phyloP scores from a whole-genome alignment of 345 rosid genomes.

The Hevea brasiliensis region DNA sequence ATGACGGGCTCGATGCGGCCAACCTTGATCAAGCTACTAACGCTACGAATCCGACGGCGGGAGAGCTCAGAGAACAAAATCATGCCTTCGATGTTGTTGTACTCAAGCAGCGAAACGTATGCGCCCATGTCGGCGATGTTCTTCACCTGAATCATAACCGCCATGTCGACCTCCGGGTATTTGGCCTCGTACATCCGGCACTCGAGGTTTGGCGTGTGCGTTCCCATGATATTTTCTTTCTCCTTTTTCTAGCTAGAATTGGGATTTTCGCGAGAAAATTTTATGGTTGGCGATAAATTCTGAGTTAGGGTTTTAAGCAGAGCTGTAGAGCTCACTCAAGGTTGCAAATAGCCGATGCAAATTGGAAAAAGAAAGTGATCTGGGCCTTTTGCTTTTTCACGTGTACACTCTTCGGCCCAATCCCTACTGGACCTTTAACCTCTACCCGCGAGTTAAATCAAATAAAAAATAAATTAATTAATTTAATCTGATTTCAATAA shows the following conservation, averaged over 20 bases:
- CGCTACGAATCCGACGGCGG: constrained; percentile 96
- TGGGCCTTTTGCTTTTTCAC: not conserved
- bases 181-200: constrained; percentile 93
- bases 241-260: not conserved
- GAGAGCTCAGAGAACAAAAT: constrained; percentile 98
- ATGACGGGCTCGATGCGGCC: constrained; percentile 97
- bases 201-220: constrained; percentile 69
- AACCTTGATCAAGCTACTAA: constrained; percentile 88
- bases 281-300: not conserved
- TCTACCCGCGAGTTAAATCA: no score
- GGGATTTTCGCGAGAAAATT: not conserved
- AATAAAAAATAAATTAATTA: no score
- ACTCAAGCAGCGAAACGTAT: constrained; percentile 86
- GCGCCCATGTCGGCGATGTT: constrained; percentile 98
- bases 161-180: constrained; percentile 97
- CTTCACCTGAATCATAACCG: constrained; percentile 98
- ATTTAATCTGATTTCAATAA: no score
- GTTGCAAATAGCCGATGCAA: not conserved
- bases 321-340: not conserved
- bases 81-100: constrained; percentile 98
- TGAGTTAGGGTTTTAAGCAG: not conserved
- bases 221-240: constrained; percentile 39
- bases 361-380: not conserved
- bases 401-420: not conserved
- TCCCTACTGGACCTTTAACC: no score